Conservation (phyloP, 1,284 basidiomycete genomes). For the Serendipita sp. region DNA sequence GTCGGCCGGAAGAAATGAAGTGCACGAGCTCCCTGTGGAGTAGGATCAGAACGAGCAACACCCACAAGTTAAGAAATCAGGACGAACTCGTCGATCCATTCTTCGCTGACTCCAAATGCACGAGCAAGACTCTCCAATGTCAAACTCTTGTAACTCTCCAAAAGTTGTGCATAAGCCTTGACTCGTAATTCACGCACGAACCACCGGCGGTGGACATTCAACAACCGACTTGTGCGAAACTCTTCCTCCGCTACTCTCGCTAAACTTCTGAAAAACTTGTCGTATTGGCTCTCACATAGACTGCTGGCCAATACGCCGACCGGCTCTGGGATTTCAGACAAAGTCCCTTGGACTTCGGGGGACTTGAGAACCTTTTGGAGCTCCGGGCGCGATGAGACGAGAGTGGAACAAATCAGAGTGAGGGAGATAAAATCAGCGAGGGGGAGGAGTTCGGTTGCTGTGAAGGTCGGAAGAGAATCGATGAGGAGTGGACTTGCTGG, state of each 20-base stretch:
- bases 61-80: background rate
- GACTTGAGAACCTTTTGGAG: constrained; percentile 38
- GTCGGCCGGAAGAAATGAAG: constrained; percentile 82
- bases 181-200: constrained; percentile 97
- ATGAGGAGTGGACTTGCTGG: constrained; percentile 53
- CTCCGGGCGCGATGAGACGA: constrained; percentile 72
- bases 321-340: constrained; percentile 26
- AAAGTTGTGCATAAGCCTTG: constrained; percentile 80
- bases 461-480: constrained; percentile 88
- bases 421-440: constrained; percentile 89
- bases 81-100: constrained; percentile 75
- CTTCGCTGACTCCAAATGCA: constrained; percentile 82
- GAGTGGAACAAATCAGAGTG: constrained; percentile 67
- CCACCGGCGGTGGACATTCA: constrained; percentile 77
- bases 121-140: constrained; percentile 77
- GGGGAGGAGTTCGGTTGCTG: constrained; percentile 76
- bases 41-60: constrained; percentile 3
- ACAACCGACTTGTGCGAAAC: constrained; percentile 33
- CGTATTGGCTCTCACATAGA: constrained; percentile 87
- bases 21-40: constrained; percentile 66
- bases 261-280: constrained; percentile 62
- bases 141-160: constrained; percentile 83
- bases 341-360: constrained; percentile 34
- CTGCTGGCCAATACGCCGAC: constrained; percentile 33
- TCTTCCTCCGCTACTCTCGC: background rate